These are phyloP conservation scores for Claviceps humidiphila DNA, from an alignment of 2,329 filamentous ascomycete species.

Conservation along the genomic window DNA sequence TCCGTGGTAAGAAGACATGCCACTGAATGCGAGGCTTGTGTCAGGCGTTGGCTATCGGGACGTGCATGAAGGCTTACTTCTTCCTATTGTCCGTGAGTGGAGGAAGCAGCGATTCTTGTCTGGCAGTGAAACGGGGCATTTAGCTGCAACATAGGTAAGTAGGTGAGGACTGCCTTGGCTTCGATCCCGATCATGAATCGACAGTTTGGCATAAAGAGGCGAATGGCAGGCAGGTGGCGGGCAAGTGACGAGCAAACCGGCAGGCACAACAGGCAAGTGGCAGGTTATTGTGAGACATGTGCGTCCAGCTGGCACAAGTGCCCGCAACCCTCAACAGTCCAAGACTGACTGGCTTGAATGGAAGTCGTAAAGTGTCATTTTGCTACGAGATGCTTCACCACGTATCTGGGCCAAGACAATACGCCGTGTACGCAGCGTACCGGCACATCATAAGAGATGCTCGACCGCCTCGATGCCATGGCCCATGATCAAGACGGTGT, in stretches of 20 bases:
- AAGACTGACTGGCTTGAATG: no score
- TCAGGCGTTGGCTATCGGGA: background rate
- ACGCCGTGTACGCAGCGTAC: no score
- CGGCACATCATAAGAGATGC: no score
- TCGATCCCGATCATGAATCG: background rate
- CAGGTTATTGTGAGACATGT: background rate
- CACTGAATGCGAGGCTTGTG: background rate
- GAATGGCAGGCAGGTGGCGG: background rate
- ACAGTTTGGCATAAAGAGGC: background rate
- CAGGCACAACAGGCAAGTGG: background rate
- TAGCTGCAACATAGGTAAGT: background rate
- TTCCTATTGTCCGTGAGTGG: background rate
- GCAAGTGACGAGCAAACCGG: background rate
- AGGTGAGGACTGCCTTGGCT: background rate
- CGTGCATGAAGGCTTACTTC: background rate
- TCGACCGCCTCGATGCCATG: no score
- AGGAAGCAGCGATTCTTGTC: conserved; percentile 1
- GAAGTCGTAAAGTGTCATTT: no score
- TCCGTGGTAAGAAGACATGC: conserved; percentile 1
- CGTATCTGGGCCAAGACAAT: no score
- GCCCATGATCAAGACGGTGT: no score
- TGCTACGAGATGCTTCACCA: no score
- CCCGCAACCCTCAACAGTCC: background rate
- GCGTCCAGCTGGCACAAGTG: background rate
- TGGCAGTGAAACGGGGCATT: background rate